These are phyloP conservation scores for Aphanomyces astaci DNA, from an alignment of 352 stramenopile species.

Conservation along the genomic window DNA sequence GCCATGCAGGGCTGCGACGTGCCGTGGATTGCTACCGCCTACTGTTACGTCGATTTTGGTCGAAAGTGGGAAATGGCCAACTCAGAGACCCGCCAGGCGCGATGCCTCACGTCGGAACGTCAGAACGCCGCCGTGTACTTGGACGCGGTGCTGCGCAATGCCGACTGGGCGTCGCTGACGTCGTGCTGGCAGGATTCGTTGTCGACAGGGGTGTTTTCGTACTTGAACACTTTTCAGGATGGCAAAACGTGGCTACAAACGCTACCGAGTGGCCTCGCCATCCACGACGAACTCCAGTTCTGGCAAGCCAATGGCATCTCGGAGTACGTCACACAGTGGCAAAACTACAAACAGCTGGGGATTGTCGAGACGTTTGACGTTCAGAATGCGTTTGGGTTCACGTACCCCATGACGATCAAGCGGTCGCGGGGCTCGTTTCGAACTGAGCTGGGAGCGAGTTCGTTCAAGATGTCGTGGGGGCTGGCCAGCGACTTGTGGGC, in stretches of 20 bases:
- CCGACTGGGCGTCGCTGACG: not conserved
- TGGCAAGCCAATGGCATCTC: not conserved
- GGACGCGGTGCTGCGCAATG: slow-evolving; percentile 5
- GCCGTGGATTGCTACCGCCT: slow-evolving; percentile 17
- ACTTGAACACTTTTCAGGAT: not conserved
- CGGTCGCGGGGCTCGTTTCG: not conserved
- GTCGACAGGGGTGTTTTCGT: not conserved
- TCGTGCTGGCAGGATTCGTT: slow-evolving; percentile 12
- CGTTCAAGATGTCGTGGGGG: not conserved
- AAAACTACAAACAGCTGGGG: slow-evolving; percentile 10
- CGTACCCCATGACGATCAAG: not conserved
- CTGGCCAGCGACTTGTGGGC: slow-evolving; percentile 11
- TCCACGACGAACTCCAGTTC: not conserved
- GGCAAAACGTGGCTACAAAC: not conserved
- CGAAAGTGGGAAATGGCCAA: slow-evolving; percentile 11
- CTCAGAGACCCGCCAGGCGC: not conserved
- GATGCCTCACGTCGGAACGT: not conserved
- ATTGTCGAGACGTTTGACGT: not conserved
- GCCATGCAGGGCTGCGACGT: slow-evolving; percentile 11
- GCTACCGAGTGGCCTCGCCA: not conserved
- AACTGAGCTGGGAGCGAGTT: not conserved
- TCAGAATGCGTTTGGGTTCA: slow-evolving; percentile 3
- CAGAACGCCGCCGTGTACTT: slow-evolving; percentile 17
- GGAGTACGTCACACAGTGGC: not conserved
- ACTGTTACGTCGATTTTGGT: slow-evolving; percentile 21